Evolutionary conservation across 2,329 filamentous ascomycete genomes (phyloP), one percentile per base, ranked within the genome.

Genomic region (Venturia effusa): DNA sequence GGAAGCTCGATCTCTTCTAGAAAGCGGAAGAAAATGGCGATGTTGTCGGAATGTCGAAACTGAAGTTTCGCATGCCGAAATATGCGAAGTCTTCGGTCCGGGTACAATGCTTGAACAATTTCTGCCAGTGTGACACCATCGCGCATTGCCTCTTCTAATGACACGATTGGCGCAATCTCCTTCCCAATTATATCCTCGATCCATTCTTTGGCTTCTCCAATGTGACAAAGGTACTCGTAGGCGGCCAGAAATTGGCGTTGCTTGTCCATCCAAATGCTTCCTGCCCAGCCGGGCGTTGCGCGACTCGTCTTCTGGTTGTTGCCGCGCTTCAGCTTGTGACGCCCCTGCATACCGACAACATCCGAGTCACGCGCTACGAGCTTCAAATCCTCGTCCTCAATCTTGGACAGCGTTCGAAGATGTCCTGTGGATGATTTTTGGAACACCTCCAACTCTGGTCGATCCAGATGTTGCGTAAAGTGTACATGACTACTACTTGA

Each of bases 161-260:
- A 87, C 27, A 99, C 89, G 69, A 97, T 96, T 0, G 93, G 89
- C 3, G 94, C 92, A 43, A 99, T 90, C 61, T 88, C 81, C 68
- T 88, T 86, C 67, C 93, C 85, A 64, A 94, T 90, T 66, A 97
- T 85, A 73, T 95, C 86, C 72, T 99, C 94, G 68, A 99, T 96
- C 94, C 94, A 99, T 76, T 97, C 93, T 74, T 97, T 97, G 27
- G 94, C 94, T 79, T 99, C 94, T 74, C 94, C 94, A 68, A 99
- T 97, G 72, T 99, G 94, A 73, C 94, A 99, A 43, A 99, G 87
- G 73, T 99, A 99, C 74, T 99, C 94, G 73, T 99, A 99, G 7
- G 94, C 94, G 75, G 96, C 90, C 62, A 99, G 78, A 71, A 97
- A 97, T 74, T 97, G 93, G 32, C 94, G 85, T 73, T 99, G 93